Evolutionary conservation across 805 yeast species (phyloP), one percentile per base, ranked within the genome.

Genomic region (Zygoascus bituminiphila): DNA sequence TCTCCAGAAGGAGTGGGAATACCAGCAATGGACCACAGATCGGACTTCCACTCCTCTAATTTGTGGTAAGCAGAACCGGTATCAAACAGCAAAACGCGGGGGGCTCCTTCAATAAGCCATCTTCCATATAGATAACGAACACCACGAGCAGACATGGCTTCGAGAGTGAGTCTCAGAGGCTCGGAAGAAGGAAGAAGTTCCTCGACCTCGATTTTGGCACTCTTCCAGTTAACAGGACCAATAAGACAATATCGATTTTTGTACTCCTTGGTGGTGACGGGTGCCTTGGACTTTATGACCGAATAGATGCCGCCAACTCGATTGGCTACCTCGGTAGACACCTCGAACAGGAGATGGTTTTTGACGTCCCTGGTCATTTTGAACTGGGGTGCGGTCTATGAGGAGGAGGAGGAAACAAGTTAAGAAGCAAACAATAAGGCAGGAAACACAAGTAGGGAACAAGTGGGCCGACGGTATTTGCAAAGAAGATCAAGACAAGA

Each of bases 61-160:
- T 75, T 76, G 48, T 67, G 67, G 47, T 68, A 59, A 2, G 91
- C 95, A 12, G 95, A 82, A 45, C 81, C 78, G 51, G 88, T 74
- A 63, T 91, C 98, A 59, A 93, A 93, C 43, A 91, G 71, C 42
- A 91, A 70, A 21, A 93, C 98, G 46, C 95, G 71, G 20, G 98
- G 98, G 0, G 98, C 96, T 17, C 98, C 97, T 64, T 93, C 98
- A 58, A 91, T 88, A 58, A 91, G 76, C 98, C 98, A 91, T 51
- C 97, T 76, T 42, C 97, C 98, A 61, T 91, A 89, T 46, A 88
- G 70, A 73, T 83, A 86, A 50, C 75, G 69, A 54, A 91, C 78
- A 25, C 98, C 98, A 44, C 96, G 74, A 14, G 76, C 74, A 42
- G 77, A 68, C 98, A 91, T 91, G 10, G 87, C 73, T 50, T 82